phyloP scores from a whole-genome alignment of 306 rosid genomes.

The Medicago arabica region DNA sequence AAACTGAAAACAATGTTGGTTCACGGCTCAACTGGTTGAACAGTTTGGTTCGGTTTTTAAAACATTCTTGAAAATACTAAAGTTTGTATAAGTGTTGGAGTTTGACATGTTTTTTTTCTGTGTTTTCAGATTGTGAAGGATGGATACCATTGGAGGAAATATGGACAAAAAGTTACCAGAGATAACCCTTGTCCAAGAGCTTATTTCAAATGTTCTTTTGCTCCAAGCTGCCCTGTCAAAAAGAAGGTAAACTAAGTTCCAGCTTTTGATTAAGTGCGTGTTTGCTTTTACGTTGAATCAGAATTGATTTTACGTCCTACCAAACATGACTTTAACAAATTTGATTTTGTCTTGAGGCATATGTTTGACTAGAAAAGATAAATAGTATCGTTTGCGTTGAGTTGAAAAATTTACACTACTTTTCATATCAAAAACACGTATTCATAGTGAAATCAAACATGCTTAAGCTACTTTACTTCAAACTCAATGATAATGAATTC shows the following conservation, averaged over 20 bases:
- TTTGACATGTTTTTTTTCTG: constrained; percentile 39
- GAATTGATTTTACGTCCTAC: background rate
- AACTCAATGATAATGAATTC: background rate
- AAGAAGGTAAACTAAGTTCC: constrained; percentile 72
- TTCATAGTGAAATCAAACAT: too few species aligned
- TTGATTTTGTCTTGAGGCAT: too few species aligned
- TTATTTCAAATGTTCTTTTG: constrained; percentile 98
- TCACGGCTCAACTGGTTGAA: background rate
- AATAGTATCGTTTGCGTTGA: background rate
- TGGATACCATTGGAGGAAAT: constrained; percentile 98
- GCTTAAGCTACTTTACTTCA: background rate
- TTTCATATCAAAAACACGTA: background rate
- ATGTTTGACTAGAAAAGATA: too few species aligned
- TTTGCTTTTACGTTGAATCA: background rate
- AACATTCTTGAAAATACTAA: background rate
- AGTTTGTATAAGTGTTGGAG: constrained; percentile 8
- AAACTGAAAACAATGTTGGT: background rate
- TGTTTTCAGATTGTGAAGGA: constrained; percentile 84
- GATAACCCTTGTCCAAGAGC: constrained; percentile 99
- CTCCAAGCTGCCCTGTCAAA: constrained; percentile 94
- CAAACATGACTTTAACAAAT: background rate
- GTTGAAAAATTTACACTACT: background rate
- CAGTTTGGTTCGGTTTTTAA: background rate
- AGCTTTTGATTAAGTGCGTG: background rate
- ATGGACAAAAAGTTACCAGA: constrained; percentile 98